These are phyloP conservation scores for Coemansia sp. DNA, from an alignment of 192 early-diverging fungal species.

Conservation along the genomic window DNA sequence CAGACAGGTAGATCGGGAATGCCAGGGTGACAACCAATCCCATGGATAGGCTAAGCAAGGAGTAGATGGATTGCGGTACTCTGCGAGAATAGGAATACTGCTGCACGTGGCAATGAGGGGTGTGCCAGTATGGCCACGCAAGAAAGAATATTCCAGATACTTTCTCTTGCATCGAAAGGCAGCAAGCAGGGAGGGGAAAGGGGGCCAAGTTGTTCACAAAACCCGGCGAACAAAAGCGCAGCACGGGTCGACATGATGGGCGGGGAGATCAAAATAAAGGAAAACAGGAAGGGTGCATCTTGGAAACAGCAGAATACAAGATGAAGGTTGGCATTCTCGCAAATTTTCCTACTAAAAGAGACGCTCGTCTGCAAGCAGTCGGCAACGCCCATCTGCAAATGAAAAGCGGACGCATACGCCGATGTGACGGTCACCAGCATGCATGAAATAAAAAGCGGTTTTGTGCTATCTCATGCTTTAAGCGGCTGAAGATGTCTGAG, in stretches of 20 bases:
- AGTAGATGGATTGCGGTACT: not conserved
- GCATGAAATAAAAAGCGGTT: not conserved
- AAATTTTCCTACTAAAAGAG: too few species aligned
- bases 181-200: not conserved
- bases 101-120: not conserved
- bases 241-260: not conserved
- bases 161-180: too few species aligned
- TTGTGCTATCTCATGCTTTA: not conserved
- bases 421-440: not conserved
- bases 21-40: not conserved
- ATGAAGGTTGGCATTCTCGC: not conserved
- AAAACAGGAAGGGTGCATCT: not conserved
- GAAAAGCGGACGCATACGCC: not conserved
- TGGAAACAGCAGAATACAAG: not conserved
- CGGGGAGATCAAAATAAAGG: not conserved
- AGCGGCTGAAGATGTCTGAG: not conserved
- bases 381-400: constrained; percentile 5
- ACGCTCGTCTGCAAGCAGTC: too few species aligned
- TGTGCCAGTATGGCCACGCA: too few species aligned
- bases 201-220: too few species aligned
- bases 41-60: not conserved
- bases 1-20: not conserved
- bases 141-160: too few species aligned
- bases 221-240: not conserved
- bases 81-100: not conserved